A percentile compares a stretch with the other conserved stretches of the same genome.
phyloP scores from a whole-genome alignment of 2,329 filamentous ascomycete species.

The Coniosporium tulheliwenetii region DNA sequence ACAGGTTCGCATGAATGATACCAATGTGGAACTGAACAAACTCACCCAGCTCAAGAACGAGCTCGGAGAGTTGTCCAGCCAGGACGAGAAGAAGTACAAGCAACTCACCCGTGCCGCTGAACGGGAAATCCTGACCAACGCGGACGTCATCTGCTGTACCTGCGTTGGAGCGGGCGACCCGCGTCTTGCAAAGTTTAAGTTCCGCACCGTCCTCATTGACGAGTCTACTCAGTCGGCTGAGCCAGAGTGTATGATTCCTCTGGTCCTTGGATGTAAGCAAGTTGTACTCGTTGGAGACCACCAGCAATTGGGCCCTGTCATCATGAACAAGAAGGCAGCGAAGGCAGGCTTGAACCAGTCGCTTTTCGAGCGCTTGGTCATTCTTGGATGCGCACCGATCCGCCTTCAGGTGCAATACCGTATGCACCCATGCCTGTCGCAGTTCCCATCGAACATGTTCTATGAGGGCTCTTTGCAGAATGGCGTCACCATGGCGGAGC shows the following conservation, averaged over 20 bases:
- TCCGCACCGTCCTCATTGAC: constrained; percentile 93
- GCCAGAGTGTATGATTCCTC: constrained; percentile 95
- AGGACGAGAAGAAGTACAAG: constrained; percentile 98
- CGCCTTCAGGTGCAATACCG: constrained; percentile 94
- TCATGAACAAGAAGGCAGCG: constrained; percentile 99
- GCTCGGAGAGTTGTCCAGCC: constrained; percentile 77
- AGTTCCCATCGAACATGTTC: constrained; percentile 99
- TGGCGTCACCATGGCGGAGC: constrained; percentile 77
- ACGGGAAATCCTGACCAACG: constrained; percentile 85
- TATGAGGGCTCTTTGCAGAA: constrained; percentile 97
- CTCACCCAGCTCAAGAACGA: constrained; percentile 86
- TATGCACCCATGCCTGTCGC: constrained; percentile 95
- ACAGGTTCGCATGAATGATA: constrained; percentile 95
- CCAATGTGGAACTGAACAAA: constrained; percentile 84
- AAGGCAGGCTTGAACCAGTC: constrained; percentile 96
- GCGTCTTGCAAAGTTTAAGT: constrained; percentile 91
- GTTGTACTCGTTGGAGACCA: constrained; percentile 97
- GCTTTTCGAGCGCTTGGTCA: constrained; percentile 91
- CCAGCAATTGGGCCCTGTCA: constrained; percentile 93
- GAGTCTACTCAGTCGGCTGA: constrained; percentile 97
- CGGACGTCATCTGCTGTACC: constrained; percentile 97
- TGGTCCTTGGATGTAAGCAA: constrained; percentile 95
- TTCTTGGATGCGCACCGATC: constrained; percentile 79
- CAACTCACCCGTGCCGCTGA: constrained; percentile 87
- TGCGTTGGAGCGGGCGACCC: constrained; percentile 96